phyloP scores from a whole-genome alignment of 2,329 filamentous ascomycete genomes.

The Blastomyces silverae region DNA sequence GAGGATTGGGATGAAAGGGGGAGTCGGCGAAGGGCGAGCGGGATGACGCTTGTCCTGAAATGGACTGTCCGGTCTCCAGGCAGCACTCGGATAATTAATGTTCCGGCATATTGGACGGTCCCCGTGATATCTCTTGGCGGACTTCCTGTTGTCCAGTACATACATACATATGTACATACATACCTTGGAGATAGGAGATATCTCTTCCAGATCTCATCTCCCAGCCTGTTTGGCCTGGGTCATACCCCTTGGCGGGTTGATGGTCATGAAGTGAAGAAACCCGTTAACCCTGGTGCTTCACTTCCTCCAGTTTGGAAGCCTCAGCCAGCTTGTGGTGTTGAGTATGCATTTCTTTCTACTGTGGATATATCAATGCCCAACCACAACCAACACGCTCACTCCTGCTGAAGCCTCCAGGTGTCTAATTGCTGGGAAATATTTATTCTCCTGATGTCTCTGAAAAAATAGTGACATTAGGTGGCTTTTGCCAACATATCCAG shows the following conservation, averaged over 20 bases:
- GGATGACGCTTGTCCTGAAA: conserved; percentile 3
- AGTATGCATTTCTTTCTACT: not conserved
- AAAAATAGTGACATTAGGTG: not conserved
- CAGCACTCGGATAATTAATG: conserved; percentile 5
- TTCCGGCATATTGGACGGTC: not conserved
- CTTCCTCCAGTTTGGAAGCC: not conserved
- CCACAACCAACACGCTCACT: not conserved
- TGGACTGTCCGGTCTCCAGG: not conserved
- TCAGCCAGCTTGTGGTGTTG: not conserved
- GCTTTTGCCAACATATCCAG: not conserved
- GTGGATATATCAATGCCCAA: not conserved
- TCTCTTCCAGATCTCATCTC: not conserved
- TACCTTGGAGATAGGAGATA: too few relatives aligned
- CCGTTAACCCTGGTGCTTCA: not conserved
- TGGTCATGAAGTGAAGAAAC: not conserved
- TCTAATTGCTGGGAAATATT: not conserved
- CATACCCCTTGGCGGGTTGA: not conserved
- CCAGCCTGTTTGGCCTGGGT: not conserved
- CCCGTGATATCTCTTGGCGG: not conserved
- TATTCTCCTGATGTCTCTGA: not conserved
- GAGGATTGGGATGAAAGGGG: not conserved
- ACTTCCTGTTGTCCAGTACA: too few relatives aligned
- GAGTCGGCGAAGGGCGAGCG: not conserved
- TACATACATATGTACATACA: too few relatives aligned
- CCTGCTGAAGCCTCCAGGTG: not conserved